Evolutionary conservation across 2,329 filamentous ascomycete genomes (phyloP).

Genomic region (Sporothrix mexicana): DNA sequence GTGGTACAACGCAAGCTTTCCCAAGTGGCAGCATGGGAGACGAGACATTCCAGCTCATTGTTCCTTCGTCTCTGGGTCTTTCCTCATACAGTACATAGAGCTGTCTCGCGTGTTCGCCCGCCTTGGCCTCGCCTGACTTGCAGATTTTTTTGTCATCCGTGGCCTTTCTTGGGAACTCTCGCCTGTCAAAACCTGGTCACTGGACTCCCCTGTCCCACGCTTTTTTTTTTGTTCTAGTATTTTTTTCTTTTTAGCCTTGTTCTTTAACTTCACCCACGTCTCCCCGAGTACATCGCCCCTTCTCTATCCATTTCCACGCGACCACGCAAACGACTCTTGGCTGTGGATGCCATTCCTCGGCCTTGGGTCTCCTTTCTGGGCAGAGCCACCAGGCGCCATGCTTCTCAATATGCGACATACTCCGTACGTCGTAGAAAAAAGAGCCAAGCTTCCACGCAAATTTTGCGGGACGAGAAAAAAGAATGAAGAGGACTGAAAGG

Average conservation of each 20-base stretch:
- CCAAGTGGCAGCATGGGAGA: too few relatives aligned
- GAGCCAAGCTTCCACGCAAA: not conserved
- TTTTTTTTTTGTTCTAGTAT: not conserved
- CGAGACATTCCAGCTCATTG: too few relatives aligned
- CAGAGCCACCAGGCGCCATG: not conserved
- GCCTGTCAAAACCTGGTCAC: too few relatives aligned
- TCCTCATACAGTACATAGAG: not conserved
- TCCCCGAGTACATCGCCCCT: not conserved
- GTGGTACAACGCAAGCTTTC: too few relatives aligned
- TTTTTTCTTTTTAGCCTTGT: not conserved
- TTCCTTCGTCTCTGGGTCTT: not conserved
- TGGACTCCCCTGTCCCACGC: too few relatives aligned
- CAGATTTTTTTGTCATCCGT: not conserved
- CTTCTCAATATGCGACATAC: too few relatives aligned
- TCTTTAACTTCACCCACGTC: not conserved
- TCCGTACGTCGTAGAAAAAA: too few relatives aligned
- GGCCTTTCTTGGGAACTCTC: too few relatives aligned
- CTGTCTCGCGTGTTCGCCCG: not conserved
- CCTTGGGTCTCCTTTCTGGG: not conserved
- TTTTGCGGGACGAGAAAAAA: not conserved
- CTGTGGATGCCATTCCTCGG: conserved; percentile 1
- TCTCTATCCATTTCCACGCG: not conserved
- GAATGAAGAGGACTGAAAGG: not conserved
- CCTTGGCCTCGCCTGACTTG: not conserved
- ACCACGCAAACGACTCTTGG: not conserved